Percentiles rank a stretch among this genome's conserved stretches.
Conservation (phyloP, 352 stramenopile species). For the Globisporangium mamillatum region DNA sequence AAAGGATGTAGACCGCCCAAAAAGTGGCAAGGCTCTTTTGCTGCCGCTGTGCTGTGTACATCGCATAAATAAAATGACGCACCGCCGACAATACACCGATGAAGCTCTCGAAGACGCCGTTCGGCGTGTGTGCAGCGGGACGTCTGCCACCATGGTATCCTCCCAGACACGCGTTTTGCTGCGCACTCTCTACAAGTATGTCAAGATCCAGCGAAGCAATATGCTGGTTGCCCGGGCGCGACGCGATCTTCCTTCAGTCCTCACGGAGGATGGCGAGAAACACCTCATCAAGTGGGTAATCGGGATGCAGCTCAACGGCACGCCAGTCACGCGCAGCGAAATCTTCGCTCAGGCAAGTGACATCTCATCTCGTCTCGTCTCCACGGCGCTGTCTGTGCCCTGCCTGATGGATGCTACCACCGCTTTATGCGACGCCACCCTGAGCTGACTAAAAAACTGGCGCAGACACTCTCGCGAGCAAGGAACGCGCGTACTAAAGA, state of each 20-base stretch:
- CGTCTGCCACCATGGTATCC: neutral
- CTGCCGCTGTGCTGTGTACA: neutral
- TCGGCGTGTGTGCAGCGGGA: neutral
- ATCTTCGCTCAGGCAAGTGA: neutral
- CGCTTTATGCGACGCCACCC: constrained; percentile 1
- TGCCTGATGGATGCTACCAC: neutral
- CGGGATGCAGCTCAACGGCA: constrained; percentile 5
- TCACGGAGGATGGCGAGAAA: constrained; percentile 1
- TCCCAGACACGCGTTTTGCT: neutral
- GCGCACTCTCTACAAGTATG: constrained; percentile 2
- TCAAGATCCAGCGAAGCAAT: constrained; percentile 1
- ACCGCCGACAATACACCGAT: neutral
- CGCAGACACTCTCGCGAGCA: constrained; percentile 1
- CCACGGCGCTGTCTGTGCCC: neutral
- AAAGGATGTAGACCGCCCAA: neutral
- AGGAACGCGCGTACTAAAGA: constrained; percentile 1
- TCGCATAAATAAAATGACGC: neutral
- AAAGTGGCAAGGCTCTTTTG: neutral
- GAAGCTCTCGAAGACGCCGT: neutral
- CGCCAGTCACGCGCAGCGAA: neutral
- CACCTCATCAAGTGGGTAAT: neutral
- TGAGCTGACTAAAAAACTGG: neutral
- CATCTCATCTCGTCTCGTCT: neutral
- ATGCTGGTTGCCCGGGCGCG: neutral
- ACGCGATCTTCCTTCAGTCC: neutral